phyloP scores from a whole-genome alignment of 2,329 filamentous ascomycete species.

The Talaromyces atroroseus region DNA sequence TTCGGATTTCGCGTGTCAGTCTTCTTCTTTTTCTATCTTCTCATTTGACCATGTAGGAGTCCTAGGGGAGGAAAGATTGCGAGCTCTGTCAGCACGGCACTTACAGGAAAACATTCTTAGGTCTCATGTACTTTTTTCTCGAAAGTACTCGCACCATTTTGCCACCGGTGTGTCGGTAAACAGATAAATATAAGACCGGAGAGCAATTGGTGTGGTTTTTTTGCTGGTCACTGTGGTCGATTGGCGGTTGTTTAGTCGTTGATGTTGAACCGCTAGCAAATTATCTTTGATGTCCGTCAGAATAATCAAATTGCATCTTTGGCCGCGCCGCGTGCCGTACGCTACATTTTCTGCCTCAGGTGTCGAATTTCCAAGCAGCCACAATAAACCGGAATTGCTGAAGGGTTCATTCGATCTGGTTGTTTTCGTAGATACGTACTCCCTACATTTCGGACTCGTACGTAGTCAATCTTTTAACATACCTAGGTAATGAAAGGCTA shows the following conservation, averaged over 20 bases:
- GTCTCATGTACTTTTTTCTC: neutral
- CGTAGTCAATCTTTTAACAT: no score
- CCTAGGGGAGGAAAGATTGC: neutral
- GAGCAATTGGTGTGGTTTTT: neutral
- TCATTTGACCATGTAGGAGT: neutral
- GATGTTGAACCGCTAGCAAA: neutral
- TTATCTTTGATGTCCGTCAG: neutral
- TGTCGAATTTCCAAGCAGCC: neutral
- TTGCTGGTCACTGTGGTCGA: neutral
- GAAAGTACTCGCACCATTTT: neutral
- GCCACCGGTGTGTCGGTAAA: neutral
- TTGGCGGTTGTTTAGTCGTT: neutral
- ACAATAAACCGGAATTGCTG: no score
- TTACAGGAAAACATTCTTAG: conserved; percentile 49
- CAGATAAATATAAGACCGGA: neutral
- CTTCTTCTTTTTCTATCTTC: neutral
- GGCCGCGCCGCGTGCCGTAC: conserved; percentile 32
- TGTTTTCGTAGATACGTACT: neutral
- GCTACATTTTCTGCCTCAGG: neutral
- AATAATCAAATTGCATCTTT: conserved; percentile 23
- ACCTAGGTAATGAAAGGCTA: no score
- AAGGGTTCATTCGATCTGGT: no score
- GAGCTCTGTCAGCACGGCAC: conserved; percentile 17
- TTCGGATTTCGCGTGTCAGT: neutral
- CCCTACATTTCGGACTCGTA: no score